Evolutionary conservation across 331 rosid species (phyloP).

Genomic region (Malus hybrid): DNA sequence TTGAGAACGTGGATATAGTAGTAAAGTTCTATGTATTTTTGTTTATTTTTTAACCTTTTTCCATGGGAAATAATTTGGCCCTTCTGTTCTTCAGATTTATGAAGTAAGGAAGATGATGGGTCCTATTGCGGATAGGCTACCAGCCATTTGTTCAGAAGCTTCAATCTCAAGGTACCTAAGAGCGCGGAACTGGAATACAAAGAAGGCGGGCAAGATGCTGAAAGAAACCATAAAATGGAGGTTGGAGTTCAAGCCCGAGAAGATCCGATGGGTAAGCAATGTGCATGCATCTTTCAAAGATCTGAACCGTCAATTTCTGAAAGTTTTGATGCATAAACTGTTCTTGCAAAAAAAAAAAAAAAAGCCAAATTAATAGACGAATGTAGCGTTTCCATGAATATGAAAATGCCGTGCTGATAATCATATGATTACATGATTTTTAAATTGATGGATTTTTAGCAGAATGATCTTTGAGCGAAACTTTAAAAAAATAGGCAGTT

Average conservation of each 20-base stretch:
- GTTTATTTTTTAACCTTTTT: neutral
- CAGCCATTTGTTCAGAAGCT: constrained; percentile 41
- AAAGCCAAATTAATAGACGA: no score
- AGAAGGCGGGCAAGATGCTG: constrained; percentile 63
- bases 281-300: no score
- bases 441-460: no score
- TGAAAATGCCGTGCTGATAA: no score
- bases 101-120: constrained; percentile 61
- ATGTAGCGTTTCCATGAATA: no score
- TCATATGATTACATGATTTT: no score
- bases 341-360: no score
- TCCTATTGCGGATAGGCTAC: constrained; percentile 49
- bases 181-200: constrained; percentile 54
- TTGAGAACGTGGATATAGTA: neutral
- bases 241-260: constrained; percentile 66
- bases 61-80: neutral
- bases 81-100: constrained; percentile 30
- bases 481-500: no score
- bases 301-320: no score
- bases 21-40: neutral
- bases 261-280: constrained; percentile 50
- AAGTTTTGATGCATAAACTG: no score
- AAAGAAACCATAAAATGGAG: constrained; percentile 63
- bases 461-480: no score
- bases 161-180: constrained; percentile 60